These are phyloP conservation scores for Amylostereum areolatum DNA, from an alignment of 1,284 basidiomycete genomes.

Conservation along the genomic window DNA sequence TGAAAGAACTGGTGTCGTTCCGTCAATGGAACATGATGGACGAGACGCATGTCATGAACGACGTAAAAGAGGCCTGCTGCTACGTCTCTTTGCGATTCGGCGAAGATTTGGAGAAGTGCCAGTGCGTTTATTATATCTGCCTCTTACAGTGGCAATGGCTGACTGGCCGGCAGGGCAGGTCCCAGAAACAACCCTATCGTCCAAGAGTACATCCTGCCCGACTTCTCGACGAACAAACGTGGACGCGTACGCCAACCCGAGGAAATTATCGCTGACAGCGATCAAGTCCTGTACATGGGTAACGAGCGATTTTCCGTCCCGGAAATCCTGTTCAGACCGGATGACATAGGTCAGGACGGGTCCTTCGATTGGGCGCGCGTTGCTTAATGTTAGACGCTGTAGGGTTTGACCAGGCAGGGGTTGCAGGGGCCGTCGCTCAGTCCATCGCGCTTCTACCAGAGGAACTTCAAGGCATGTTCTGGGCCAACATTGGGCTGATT, in stretches of 20 bases:
- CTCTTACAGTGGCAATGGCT: not conserved
- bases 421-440: conserved; percentile 69
- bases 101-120: conserved; percentile 71
- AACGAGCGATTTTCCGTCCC: conserved; percentile 89
- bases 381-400: conserved; percentile 25
- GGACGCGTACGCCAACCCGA: conserved; percentile 60
- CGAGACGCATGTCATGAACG: conserved; percentile 88
- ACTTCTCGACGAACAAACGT: conserved; percentile 67
- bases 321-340: conserved; percentile 84
- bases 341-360: conserved; percentile 81
- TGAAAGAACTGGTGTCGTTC: conserved; percentile 91
- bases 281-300: conserved; percentile 82
- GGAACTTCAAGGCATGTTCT: conserved; percentile 86
- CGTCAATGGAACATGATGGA: conserved; percentile 99
- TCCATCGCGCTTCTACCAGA: conserved; percentile 71
- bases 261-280: conserved; percentile 50
- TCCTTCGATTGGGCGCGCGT: conserved; percentile 4
- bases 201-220: conserved; percentile 87
- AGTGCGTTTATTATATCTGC: conserved; percentile 42
- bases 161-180: conserved; percentile 29
- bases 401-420: conserved; percentile 80
- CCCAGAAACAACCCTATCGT: conserved; percentile 62
- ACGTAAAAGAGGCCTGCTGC: conserved; percentile 84
- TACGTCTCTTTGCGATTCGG: conserved; percentile 78
- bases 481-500: conserved; percentile 87